Evolutionary conservation across 257 asterid genomes (phyloP).

Genomic region (Nicotiana tabacum): DNA sequence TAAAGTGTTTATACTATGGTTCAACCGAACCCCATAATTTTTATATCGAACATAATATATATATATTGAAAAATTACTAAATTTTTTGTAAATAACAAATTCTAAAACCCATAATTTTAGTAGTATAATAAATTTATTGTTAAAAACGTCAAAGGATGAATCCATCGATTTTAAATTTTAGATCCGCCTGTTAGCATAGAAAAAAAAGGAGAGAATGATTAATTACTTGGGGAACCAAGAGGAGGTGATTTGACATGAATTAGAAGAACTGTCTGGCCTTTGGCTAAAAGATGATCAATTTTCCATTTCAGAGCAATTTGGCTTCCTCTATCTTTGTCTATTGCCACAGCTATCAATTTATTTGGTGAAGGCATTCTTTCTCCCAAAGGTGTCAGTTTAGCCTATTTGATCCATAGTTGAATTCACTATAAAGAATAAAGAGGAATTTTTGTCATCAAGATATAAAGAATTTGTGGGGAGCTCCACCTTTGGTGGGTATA

Average conservation of each 20-base stretch:
- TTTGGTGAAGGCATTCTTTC: background rate
- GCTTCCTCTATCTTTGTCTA: slow-evolving; percentile 25
- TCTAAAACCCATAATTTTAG: too few species aligned
- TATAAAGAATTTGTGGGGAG: background rate
- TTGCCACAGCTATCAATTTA: slow-evolving; percentile 19
- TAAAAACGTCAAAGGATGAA: too few species aligned
- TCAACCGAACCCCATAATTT: too few species aligned
- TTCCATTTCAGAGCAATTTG: slow-evolving; percentile 45
- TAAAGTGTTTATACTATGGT: too few species aligned
- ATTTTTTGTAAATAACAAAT: too few species aligned
- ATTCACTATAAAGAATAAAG: background rate
- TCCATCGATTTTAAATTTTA: too few species aligned
- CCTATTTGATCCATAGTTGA: background rate
- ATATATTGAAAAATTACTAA: too few species aligned
- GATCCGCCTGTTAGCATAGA: background rate
- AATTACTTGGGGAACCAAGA: slow-evolving; percentile 32
- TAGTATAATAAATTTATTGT: too few species aligned
- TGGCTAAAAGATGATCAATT: slow-evolving; percentile 57
- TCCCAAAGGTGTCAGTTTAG: background rate
- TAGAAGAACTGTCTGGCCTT: slow-evolving; percentile 64
- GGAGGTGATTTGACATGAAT: slow-evolving; percentile 59
- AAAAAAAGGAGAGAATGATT: slow-evolving; percentile 1
- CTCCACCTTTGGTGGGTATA: slow-evolving; percentile 1
- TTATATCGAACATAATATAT: too few species aligned
- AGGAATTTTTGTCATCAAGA: background rate